A percentile compares a stretch with the other conserved stretches of the same genome.
Evolutionary conservation across 371 early-diverging fungal species (phyloP).

Genomic region (Neoconidiobolus thromboides): DNA sequence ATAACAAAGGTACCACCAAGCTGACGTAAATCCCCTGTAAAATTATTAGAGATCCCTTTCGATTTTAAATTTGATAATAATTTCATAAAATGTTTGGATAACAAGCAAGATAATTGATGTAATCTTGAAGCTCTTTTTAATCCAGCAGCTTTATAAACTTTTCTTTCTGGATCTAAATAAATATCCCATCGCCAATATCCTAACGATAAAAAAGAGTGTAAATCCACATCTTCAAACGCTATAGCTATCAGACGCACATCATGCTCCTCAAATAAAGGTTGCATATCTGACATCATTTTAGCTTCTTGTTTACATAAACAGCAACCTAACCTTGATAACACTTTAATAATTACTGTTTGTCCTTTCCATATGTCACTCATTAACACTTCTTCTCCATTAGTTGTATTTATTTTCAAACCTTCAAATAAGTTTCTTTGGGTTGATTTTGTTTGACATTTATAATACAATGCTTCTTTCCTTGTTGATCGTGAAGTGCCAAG

Average conservation of each 20-base stretch:
- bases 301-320: slow-evolving; percentile 2
- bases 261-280: not conserved
- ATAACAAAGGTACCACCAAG: slow-evolving; percentile 1
- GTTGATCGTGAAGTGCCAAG: too few species aligned
- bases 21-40: not conserved
- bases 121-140: not conserved
- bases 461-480: too few species aligned
- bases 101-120: not conserved
- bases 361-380: not conserved
- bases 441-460: too few species aligned
- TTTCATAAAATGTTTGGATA: not conserved
- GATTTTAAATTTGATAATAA: not conserved
- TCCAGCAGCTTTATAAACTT: not conserved
- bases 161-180: not conserved
- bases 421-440: not conserved
- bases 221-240: slow-evolving; percentile 3
- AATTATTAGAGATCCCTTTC: not conserved
- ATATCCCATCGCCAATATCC: slow-evolving; percentile 2
- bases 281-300: not conserved
- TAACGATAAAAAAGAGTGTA: not conserved
- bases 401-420: not conserved
- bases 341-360: not conserved
- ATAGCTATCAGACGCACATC: not conserved
- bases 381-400: not conserved
- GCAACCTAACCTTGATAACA: slow-evolving; percentile 2